Evolutionary conservation across 2,329 filamentous ascomycete genomes (phyloP), one percentile per base, ranked within the genome.

Genomic region (Cordyceps militaris): DNA sequence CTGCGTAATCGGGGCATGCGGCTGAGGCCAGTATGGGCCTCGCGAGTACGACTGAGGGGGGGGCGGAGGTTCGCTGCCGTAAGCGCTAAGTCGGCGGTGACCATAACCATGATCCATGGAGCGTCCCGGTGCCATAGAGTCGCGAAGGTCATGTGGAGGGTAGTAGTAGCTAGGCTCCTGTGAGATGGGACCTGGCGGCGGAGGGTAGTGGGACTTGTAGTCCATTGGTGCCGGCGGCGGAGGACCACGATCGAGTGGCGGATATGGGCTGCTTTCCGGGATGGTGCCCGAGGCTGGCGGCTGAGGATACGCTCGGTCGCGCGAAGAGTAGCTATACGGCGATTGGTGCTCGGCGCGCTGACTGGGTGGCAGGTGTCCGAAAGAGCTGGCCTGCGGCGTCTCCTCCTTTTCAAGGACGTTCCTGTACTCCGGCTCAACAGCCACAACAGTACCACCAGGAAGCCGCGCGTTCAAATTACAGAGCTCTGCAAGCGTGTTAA

Each of bases 401-500:
- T 70, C 69, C 24, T 65, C 63, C 36, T 62, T 65, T 48, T 65
- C 59, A 36, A 64, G 19, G 14, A 55, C 9, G 47, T 43, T 58
- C 34, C 44, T 57, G 30, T 38, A 42, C 34, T 51, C 44, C 21
- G 48, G 40, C 21, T 57, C 53, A 32, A 44, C 24, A 14, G n/a
- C 43, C 3, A 44, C 21, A 2, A 54, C 60, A 19, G 59, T 55
- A 19, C 65, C 56, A 19, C 63, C 64, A 4, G 65, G 64, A 6
- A 67, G 62, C 24, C 64, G 63, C 30, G 64, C 63, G 40, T 69
- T 66, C 14, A 71, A 62, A 23, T 67, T 67, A 64, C 71, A 73
- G 38, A 74, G 53, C 59, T 70, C 65, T 11, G 72, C 71, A 26
- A 74, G 63, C 8, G 71, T 59, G 58, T 70, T 69, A 38, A 74